Evolutionary conservation across 2,329 filamentous ascomycete species (phyloP).

Genomic region (Calonectria montana): DNA sequence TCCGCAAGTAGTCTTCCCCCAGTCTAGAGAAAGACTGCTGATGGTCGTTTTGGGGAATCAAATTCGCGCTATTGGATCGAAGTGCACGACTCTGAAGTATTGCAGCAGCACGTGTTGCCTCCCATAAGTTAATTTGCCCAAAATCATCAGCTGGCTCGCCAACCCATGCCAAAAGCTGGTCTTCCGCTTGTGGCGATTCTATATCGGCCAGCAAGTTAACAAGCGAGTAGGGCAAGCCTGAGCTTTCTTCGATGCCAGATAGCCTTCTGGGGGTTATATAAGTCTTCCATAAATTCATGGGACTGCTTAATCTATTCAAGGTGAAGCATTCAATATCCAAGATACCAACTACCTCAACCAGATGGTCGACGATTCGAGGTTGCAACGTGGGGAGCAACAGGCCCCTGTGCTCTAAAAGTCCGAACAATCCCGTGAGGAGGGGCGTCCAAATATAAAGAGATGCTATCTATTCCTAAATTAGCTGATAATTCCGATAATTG

Average conservation of each 20-base stretch:
- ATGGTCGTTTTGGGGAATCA: not conserved
- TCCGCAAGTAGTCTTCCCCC: not conserved
- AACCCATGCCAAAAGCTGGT: conserved; percentile 2
- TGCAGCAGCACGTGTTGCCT: conserved; percentile 8
- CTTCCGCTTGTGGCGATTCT: not conserved
- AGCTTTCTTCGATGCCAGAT: conserved; percentile 12
- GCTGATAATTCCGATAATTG: not conserved
- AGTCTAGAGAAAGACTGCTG: not conserved
- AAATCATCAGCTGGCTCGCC: conserved; percentile 10
- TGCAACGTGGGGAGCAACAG: not conserved
- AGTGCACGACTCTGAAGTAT: conserved; percentile 15
- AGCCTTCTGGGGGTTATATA: not conserved
- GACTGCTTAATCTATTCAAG: conserved; percentile 5
- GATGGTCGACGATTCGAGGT: not conserved
- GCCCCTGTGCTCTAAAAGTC: conserved; percentile 3
- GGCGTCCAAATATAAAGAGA: conserved; percentile 21
- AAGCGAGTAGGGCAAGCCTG: conserved; percentile 15
- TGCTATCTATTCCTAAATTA: not conserved
- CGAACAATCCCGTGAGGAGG: not conserved
- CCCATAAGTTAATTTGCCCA: conserved; percentile 18
- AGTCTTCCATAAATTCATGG: conserved; percentile 9
- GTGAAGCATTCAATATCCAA: conserved; percentile 15
- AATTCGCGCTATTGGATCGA: not conserved
- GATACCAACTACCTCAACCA: conserved; percentile 10
- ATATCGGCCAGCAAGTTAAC: conserved; percentile 10